Evolutionary conservation across 306 rosid species (phyloP).

Genomic region (Rosa multiflora): DNA sequence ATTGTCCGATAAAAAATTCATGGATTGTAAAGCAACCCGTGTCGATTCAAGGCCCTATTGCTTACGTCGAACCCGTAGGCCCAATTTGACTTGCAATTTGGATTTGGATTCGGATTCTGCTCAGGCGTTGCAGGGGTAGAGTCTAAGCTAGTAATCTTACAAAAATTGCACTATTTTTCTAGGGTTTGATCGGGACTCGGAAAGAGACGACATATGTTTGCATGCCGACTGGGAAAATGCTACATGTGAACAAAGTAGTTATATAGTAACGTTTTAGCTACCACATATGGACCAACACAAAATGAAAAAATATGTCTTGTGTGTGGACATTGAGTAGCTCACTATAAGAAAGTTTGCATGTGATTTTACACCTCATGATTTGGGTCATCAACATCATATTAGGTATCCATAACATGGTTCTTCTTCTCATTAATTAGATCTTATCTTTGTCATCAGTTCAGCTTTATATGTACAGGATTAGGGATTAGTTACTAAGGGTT

Average conservation of each 20-base stretch:
- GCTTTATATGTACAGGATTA: no score
- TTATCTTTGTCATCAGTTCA: no score
- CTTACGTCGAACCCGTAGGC: not conserved
- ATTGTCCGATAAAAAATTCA: not conserved
- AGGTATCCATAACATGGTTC: not conserved
- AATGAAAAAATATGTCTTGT: not conserved
- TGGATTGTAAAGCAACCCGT: not conserved
- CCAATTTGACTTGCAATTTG: not conserved
- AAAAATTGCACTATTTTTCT: not conserved
- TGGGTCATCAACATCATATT: not conserved
- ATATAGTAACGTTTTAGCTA: constrained; percentile 2
- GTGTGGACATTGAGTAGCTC: not conserved
- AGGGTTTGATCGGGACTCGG: not conserved
- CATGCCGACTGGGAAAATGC: not conserved
- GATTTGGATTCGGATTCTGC: not conserved
- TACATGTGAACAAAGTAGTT: not conserved
- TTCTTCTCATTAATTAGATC: no score
- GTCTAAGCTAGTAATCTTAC: not conserved
- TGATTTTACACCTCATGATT: not conserved
- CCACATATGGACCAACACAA: not conserved
- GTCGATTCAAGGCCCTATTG: not conserved
- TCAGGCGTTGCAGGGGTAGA: not conserved
- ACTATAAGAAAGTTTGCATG: not conserved
- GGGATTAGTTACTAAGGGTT: no score
- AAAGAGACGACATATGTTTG: not conserved